A percentile compares a stretch with the other conserved stretches of the same genome.
Conservation (phyloP, 768 basidiomycete genomes). For the Arthromyces matolae region DNA sequence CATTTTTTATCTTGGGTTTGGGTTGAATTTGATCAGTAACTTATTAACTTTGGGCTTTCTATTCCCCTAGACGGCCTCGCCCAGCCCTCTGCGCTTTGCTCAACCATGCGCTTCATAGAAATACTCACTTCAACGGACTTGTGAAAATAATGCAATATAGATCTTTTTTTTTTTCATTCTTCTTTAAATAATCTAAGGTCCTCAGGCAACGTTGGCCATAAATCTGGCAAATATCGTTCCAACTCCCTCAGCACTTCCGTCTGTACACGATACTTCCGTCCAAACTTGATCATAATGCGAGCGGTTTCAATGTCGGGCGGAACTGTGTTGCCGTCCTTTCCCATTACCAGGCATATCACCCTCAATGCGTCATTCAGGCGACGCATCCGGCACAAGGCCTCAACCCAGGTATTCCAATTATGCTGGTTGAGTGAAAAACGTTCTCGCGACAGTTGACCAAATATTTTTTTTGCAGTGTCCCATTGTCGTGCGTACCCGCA, state of each 20-base stretch:
- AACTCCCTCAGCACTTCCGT: slow-evolving; percentile 45
- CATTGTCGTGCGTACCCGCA: slow-evolving; percentile 62
- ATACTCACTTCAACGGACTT: slow-evolving; percentile 21
- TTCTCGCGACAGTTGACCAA: slow-evolving; percentile 44
- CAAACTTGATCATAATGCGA: slow-evolving; percentile 54
- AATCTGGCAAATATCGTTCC: slow-evolving; percentile 34
- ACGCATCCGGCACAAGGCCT: slow-evolving; percentile 77
- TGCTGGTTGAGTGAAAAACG: slow-evolving; percentile 54
- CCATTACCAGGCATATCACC: slow-evolving; percentile 65
- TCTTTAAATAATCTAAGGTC: slow-evolving; percentile 20
- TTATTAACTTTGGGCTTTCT: slow-evolving; percentile 31
- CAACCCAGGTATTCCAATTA: slow-evolving; percentile 82
- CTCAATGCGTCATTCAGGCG: slow-evolving; percentile 64
- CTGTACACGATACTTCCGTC: slow-evolving; percentile 38
- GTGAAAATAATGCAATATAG: slow-evolving; percentile 17
- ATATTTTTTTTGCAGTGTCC: slow-evolving; percentile 51
- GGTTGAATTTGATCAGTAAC: background rate
- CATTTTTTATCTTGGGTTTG: background rate
- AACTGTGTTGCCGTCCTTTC: slow-evolving; percentile 36
- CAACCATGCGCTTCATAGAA: slow-evolving; percentile 60
- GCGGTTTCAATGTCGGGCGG: slow-evolving; percentile 48
- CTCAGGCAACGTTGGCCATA: slow-evolving; percentile 31
- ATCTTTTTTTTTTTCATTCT: background rate
- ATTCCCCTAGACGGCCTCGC: slow-evolving; percentile 48
- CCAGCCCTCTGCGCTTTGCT: slow-evolving; percentile 50